phyloP scores from a whole-genome alignment of 305 asterid genomes.

The Solanum hybrid region DNA sequence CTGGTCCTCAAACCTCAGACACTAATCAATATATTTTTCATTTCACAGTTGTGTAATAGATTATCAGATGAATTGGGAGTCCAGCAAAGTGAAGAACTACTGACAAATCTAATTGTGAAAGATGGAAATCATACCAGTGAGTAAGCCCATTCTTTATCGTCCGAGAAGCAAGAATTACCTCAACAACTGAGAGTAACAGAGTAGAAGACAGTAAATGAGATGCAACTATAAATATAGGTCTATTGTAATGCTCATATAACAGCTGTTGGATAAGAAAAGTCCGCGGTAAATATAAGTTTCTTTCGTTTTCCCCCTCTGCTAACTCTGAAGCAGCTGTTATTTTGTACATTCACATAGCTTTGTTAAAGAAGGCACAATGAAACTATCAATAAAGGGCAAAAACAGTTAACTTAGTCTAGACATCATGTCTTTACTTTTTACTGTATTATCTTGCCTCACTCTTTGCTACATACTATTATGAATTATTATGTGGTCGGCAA shows the following conservation, averaged over 20 bases:
- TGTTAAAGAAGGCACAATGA: background rate
- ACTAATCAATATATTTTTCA: no score
- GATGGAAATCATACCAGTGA: background rate
- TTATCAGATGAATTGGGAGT: slow-evolving; percentile 68
- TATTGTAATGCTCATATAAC: background rate
- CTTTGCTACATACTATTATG: no score
- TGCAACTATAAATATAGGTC: background rate
- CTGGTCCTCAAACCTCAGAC: no score
- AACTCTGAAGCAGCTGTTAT: background rate
- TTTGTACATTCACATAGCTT: background rate
- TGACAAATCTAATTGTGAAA: slow-evolving; percentile 11
- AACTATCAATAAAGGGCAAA: background rate
- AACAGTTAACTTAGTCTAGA: background rate
- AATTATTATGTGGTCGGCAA: background rate
- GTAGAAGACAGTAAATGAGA: background rate
- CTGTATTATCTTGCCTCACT: background rate
- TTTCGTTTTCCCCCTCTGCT: background rate
- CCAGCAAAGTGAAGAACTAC: slow-evolving; percentile 36
- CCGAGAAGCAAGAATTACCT: background rate
- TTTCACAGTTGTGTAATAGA: slow-evolving; percentile 45
- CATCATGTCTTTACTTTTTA: background rate
- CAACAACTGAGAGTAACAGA: background rate
- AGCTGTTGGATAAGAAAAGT: background rate
- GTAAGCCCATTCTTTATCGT: background rate
- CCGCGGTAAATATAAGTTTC: background rate